Evolutionary conservation across 805 yeast species (phyloP).

Genomic region (Starmerella cellae): DNA sequence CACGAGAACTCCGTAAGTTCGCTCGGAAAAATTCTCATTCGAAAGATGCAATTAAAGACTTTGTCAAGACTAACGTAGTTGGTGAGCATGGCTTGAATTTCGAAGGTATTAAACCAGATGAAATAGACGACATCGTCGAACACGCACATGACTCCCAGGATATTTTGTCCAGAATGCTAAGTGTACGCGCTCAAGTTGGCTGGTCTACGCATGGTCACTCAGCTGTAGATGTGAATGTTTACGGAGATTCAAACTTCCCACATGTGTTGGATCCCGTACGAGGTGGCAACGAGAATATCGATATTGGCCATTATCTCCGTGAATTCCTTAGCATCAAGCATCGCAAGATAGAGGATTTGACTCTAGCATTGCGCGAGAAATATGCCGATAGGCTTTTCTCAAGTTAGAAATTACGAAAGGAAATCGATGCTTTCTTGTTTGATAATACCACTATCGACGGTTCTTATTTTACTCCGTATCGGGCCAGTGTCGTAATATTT

Average conservation of each 20-base stretch:
- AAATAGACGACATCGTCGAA: constrained; percentile 35
- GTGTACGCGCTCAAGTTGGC: constrained; percentile 78
- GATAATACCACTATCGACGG: too few species aligned
- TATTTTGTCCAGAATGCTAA: constrained; percentile 54
- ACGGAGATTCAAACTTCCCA: constrained; percentile 46
- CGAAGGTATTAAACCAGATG: constrained; percentile 40
- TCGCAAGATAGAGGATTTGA: constrained; percentile 19
- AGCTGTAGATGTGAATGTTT: constrained; percentile 89
- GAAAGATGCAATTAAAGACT: constrained; percentile 23
- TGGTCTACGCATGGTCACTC: constrained; percentile 96
- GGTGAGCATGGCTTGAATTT: constrained; percentile 53
- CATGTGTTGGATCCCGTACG: constrained; percentile 8
- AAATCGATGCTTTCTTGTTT: too few species aligned
- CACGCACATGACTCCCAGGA: constrained; percentile 31
- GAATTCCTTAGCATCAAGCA: constrained; percentile 30
- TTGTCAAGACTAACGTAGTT: constrained; percentile 42
- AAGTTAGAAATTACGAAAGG: too few species aligned
- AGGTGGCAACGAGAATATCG: constrained; percentile 81
- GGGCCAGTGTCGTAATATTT: too few species aligned
- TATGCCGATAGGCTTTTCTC: constrained; percentile 11
- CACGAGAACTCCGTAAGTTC: constrained; percentile 33
- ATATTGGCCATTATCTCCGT: constrained; percentile 65
- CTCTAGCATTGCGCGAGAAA: constrained; percentile 20
- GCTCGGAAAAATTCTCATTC: constrained; percentile 14
- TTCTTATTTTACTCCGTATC: too few species aligned